Conservation (phyloP, 2,329 filamentous ascomycete genomes). For the Triangularia setosa region DNA sequence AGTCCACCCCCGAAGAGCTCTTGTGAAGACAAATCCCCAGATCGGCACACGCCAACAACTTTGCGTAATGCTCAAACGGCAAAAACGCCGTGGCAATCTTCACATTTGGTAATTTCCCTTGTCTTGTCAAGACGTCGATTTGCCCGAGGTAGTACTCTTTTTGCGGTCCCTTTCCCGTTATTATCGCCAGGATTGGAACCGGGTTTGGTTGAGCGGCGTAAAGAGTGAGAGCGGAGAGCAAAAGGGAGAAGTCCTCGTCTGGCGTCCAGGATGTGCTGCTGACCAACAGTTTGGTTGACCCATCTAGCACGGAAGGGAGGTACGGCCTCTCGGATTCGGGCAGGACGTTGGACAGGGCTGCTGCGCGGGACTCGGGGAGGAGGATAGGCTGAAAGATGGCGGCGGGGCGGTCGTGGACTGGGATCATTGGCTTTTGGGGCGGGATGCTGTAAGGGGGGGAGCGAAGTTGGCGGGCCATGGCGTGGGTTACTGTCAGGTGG, state of each 20-base stretch:
- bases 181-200: conserved; percentile 76
- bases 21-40: conserved; percentile 89
- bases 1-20: conserved; percentile 88
- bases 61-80: conserved; percentile 77
- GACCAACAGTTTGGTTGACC: conserved; percentile 69
- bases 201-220: conserved; percentile 54
- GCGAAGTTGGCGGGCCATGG: conserved; percentile 74
- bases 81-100: conserved; percentile 81
- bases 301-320: conserved; percentile 61
- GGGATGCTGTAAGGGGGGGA: conserved; percentile 58
- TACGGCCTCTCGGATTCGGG: conserved; percentile 42
- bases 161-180: conserved; percentile 90
- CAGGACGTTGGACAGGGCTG: conserved; percentile 49
- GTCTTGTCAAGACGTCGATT: conserved; percentile 58
- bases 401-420: conserved; percentile 84
- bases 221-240: conserved; percentile 74
- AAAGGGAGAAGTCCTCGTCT: conserved; percentile 88
- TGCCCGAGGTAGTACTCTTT: conserved; percentile 68
- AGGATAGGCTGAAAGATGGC: conserved; percentile 71
- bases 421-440: conserved; percentile 55
- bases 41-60: conserved; percentile 77
- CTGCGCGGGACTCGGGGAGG: conserved; percentile 41
- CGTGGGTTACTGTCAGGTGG: conserved; percentile 84
- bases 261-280: conserved; percentile 97
- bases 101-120: conserved; percentile 64